Conservation (phyloP, 345 rosid species). For the Stellera chamaejasme region DNA sequence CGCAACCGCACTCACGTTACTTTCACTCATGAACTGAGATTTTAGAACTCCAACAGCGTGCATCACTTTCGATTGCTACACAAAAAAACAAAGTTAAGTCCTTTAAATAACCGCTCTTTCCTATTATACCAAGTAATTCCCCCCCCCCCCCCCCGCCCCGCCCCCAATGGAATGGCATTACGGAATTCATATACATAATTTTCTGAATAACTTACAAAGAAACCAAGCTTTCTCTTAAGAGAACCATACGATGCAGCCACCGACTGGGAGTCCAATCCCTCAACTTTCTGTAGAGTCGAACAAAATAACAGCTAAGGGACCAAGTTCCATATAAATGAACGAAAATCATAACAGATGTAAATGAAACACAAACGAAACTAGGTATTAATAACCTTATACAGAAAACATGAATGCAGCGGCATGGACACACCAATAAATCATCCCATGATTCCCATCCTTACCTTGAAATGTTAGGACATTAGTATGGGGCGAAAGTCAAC, state of each 20-base stretch:
- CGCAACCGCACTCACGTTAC: conserved; percentile 21
- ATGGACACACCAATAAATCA: no score
- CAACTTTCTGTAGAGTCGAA: conserved; percentile 2
- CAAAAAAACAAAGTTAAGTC: conserved; percentile 6
- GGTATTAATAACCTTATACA: no score
- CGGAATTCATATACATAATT: not conserved
- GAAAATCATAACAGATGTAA: no score
- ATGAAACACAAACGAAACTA: no score
- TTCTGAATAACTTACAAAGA: conserved; percentile 40
- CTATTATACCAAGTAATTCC: no score
- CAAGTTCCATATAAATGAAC: no score
- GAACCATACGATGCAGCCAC: conserved; percentile 30
- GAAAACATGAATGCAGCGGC: no score
- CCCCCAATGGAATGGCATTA: not conserved
- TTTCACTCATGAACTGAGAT: conserved; percentile 29
- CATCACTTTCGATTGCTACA: conserved; percentile 58
- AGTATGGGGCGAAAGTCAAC: no score
- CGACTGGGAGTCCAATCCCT: conserved; percentile 18
- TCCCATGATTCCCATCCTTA: no score
- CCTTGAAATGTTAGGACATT: no score
- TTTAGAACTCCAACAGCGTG: conserved; percentile 36
- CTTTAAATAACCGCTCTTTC: not conserved
- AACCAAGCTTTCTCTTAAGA: conserved; percentile 45
- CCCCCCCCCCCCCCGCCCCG: no score
- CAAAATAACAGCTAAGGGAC: not conserved